Base-by-base conservation (phyloP, 805 yeast genomes). In the Naumovozyma baii region DNA sequence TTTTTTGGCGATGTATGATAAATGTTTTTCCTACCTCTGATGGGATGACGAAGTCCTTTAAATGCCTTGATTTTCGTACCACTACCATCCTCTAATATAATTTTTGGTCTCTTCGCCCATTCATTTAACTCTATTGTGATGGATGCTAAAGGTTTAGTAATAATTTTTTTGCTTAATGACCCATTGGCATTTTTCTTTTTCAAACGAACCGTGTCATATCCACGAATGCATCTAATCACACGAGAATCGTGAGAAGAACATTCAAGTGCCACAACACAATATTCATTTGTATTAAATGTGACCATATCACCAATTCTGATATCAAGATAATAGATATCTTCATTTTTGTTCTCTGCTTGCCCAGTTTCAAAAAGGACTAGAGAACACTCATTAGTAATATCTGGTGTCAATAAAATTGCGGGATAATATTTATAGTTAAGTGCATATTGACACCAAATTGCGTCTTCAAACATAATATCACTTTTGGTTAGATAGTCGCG, bases 291-390 rank as follows among this genome's bases (percentile, higher is more conserved):
- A 12, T 61, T 56, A 22, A 69, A 46, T 13, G 60, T 59, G 1
- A 80, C 66, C 1, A 42, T 50, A 46, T 80, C 86, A 2, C 83
- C 85, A 14, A 79, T 57, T 31, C 74, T 55, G 2, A 80, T 56
- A 51, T 75, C 83, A 17, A 80, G 57, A 53, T 64, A 30, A 68
- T 57, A 50, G 61, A 74, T 33, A 51, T 67, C 48, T n/a, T 51
- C 54, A 16, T 42, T 42, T 22, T 50, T 51, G 1, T 45, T 45
- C 12, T 37, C 22, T 3, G 49, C 39, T 35, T 43, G 31, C 3
- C 53, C 56, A 3, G 48, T 38, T 28, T 50, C 57, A 37, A 55
- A 55, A 8, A 42, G 32, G 7, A 59, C 57, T 31, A 43, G 39
- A 13, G 45, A 43, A 10, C 30, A 34, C 14, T 45, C 46, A 2